Conservation (phyloP, 208 protist genomes). For the Leishmania braziliensis region DNA sequence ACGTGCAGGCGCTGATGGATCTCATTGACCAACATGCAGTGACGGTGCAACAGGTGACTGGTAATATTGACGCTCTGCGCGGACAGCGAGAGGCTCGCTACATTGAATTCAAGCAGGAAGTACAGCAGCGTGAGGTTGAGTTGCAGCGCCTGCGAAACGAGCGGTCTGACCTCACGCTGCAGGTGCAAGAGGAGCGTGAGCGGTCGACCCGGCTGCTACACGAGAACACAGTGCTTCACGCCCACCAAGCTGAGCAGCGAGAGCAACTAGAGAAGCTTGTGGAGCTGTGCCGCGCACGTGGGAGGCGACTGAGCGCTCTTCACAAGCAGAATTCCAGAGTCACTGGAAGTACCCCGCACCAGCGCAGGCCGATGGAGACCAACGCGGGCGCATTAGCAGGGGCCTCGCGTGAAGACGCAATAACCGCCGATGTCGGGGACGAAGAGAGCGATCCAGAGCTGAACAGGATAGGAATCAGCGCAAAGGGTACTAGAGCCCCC, state of each 20-base stretch:
- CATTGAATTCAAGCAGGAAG: slow-evolving; percentile 27
- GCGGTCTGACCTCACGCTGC: slow-evolving; percentile 37
- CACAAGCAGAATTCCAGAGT: background rate
- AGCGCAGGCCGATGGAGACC: background rate
- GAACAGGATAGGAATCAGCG: background rate
- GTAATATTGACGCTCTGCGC: slow-evolving; percentile 14
- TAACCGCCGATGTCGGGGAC: background rate
- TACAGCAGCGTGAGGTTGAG: slow-evolving; percentile 36
- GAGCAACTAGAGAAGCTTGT: slow-evolving; percentile 42
- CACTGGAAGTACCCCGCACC: background rate
- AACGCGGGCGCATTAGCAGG: background rate
- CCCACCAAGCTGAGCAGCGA: slow-evolving; percentile 41
- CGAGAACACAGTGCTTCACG: slow-evolving; percentile 62
- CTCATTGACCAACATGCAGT: slow-evolving; percentile 28
- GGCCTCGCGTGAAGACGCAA: background rate
- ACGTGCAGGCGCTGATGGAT: slow-evolving; percentile 35
- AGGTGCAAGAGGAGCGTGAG: slow-evolving; percentile 77
- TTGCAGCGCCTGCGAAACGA: slow-evolving; percentile 47
- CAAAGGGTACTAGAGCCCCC: background rate
- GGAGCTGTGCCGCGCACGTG: slow-evolving; percentile 36
- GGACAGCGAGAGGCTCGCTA: slow-evolving; percentile 21
- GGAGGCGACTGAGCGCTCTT: slow-evolving; percentile 21
- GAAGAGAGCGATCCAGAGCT: slow-evolving; percentile 4
- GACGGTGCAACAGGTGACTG: slow-evolving; percentile 13
- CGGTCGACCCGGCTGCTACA: slow-evolving; percentile 58